Base-by-base conservation (phyloP, 2,329 filamentous ascomycete genomes). In the Podosphaera leucotricha region DNA sequence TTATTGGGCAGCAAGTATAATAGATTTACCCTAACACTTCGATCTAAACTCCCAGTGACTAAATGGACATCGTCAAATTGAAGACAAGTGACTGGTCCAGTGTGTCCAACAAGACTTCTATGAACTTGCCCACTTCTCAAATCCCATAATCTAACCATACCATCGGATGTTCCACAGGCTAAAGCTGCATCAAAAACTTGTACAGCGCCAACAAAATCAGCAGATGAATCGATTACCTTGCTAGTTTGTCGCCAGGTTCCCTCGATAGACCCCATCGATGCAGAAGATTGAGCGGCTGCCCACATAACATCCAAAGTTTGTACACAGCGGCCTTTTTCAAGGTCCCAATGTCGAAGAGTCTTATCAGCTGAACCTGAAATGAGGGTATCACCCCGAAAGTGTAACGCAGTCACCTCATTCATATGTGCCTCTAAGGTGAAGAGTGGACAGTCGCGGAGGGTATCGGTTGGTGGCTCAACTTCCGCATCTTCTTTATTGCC, bases 301-400 rank as follows among this genome's bases (percentile, higher is more conserved):
- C 90, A 98, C 59, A 98, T 80, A 6, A 98, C 87, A 61, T 98
- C 90, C 41, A 98, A 67, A 2, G 90, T 98, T 62, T 98, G 90
- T 44, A 98, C 82, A 60, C 90, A 95, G 41, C 90, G 80, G n/a
- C 90, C 90, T 59, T 86, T 94, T 55, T 87, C 82, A 42, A 98
- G 69, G 65, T 98, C 90, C 90, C 90, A 98, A 60, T 98, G 90
- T 38, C 90, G 77, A 45, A 98, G 67, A 1, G 90, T 98, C 68
- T 98, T 98, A 64, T 98, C 90, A 0, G 90, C 80, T 6, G 87
- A 95, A 11, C 90, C 90, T 1, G 90, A 98, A 26, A 98, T 85
- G 15, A 98, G 70, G 0, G 83, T 85, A 52, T 93, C 78, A 45
- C 82, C 82, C 47, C 77, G 72, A 63, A 98, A 92, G 62, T 95